Evolutionary conservation across 1,284 basidiomycete species (phyloP).

Genomic region (Ganoderma multipileum): DNA sequence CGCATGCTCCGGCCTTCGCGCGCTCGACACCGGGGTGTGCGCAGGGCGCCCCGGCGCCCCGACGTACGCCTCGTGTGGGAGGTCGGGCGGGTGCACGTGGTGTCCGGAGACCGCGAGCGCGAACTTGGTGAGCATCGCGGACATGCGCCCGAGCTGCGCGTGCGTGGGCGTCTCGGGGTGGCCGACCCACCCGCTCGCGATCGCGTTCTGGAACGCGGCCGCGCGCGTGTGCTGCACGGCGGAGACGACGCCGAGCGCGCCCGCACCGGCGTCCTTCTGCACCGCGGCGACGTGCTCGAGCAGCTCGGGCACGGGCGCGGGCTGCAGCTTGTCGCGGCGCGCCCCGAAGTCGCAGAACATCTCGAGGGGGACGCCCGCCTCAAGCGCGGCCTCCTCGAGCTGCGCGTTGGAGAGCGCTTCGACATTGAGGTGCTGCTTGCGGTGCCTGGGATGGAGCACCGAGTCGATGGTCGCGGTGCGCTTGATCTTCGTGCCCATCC

Average conservation of each 20-base stretch:
- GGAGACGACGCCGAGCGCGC: constrained; percentile 2
- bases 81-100: constrained; percentile 31
- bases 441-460: constrained; percentile 37
- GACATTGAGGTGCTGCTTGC: constrained; percentile 63
- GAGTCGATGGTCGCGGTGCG: constrained; percentile 24
- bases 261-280: background rate
- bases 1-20: background rate
- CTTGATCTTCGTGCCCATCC: constrained; percentile 18
- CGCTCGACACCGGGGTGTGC: background rate
- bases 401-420: constrained; percentile 57
- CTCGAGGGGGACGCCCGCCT: constrained; percentile 64
- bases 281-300: background rate
- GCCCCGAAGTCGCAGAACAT: constrained; percentile 44
- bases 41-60: background rate
- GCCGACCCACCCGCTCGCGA: constrained; percentile 34
- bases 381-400: constrained; percentile 65
- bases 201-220: constrained; percentile 38
- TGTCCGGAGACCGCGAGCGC: constrained; percentile 46
- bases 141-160: constrained; percentile 55
- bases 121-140: constrained; percentile 55
- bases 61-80: constrained; percentile 9
- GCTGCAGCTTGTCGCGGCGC: constrained; percentile 5
- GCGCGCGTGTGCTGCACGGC: constrained; percentile 22
- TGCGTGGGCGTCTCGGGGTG: constrained; percentile 37
- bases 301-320: background rate